These are phyloP conservation scores for Helotiales sp. DNA, from an alignment of 2,329 filamentous ascomycete species.

Conservation along the genomic window DNA sequence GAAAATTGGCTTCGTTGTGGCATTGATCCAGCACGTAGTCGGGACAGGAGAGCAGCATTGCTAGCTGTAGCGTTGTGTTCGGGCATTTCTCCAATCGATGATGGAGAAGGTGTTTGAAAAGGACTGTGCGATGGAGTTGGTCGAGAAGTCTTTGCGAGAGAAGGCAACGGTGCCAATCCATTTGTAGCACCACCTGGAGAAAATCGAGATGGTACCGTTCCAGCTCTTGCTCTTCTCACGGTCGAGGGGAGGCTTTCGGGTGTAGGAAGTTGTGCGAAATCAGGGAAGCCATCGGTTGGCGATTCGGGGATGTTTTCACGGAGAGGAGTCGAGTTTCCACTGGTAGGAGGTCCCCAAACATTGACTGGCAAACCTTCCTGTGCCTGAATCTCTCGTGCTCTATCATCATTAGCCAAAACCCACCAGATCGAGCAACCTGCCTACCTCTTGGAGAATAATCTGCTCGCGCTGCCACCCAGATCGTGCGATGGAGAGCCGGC, in stretches of 20 bases:
- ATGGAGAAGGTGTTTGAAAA: constrained; percentile 72
- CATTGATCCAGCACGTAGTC: constrained; percentile 91
- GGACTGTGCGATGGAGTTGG: constrained; percentile 87
- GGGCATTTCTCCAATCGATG: constrained; percentile 54
- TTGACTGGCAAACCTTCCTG: constrained; percentile 83
- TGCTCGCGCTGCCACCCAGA: constrained; percentile 63
- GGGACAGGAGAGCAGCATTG: constrained; percentile 78
- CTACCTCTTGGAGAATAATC: constrained; percentile 92
- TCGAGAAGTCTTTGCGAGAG: constrained; percentile 76
- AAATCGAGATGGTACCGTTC: constrained; percentile 94
- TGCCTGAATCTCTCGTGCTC: constrained; percentile 94
- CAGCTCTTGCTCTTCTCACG: constrained; percentile 80
- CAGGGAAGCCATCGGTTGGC: constrained; percentile 92
- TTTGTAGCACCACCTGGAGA: constrained; percentile 74
- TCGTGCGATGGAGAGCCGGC: constrained; percentile 97
- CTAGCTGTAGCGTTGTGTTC: constrained; percentile 51
- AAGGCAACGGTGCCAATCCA: constrained; percentile 52
- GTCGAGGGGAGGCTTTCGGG: constrained; percentile 70
- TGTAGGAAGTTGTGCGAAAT: constrained; percentile 76
- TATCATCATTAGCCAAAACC: constrained; percentile 46
- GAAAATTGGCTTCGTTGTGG: constrained; percentile 79
- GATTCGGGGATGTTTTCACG: constrained; percentile 98
- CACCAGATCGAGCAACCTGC: constrained; percentile 42
- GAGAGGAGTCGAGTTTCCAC: constrained; percentile 92
- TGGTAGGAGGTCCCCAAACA: constrained; percentile 94